phyloP scores from a whole-genome alignment of 2,329 filamentous ascomycete genomes.

The Trichoderma endophyticum region DNA sequence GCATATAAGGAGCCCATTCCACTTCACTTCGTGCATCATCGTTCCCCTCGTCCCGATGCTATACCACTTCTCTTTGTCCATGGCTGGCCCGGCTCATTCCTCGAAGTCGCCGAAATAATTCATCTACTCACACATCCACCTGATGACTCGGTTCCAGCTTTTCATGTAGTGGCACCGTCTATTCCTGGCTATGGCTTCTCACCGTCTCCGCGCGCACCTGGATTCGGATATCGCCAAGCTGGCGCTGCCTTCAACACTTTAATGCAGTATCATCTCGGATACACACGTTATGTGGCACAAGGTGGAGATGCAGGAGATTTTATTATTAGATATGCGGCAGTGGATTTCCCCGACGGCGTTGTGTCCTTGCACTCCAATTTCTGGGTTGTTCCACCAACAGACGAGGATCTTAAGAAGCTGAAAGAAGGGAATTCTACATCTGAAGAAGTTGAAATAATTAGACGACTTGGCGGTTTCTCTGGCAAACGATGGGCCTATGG shows the following conservation, averaged over 20 bases:
- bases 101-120: constrained; percentile 64
- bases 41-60: constrained; percentile 24
- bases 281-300: not conserved
- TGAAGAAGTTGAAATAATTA: not conserved
- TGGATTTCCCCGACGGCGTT: not conserved
- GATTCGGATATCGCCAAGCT: not conserved
- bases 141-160: constrained; percentile 34
- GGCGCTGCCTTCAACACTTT: not conserved
- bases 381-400: not conserved
- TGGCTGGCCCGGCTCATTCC: constrained; percentile 68
- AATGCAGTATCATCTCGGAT: not conserved
- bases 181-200: constrained; percentile 51
- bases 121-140: constrained; percentile 40
- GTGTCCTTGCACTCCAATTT: not conserved
- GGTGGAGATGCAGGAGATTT: not conserved
- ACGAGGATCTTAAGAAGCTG: not conserved
- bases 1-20: not conserved
- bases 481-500: not conserved
- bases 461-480: not conserved
- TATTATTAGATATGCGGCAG: not conserved
- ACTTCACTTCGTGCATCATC: not conserved
- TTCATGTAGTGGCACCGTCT: constrained; percentile 57
- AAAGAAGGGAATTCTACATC: not conserved
- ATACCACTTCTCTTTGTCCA: constrained; percentile 66
- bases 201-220: not conserved